Percentiles rank a stretch among this genome's conserved stretches.
Evolutionary conservation across 1,284 basidiomycete genomes (phyloP).

Genomic region (Vanrija pseudolonga): DNA sequence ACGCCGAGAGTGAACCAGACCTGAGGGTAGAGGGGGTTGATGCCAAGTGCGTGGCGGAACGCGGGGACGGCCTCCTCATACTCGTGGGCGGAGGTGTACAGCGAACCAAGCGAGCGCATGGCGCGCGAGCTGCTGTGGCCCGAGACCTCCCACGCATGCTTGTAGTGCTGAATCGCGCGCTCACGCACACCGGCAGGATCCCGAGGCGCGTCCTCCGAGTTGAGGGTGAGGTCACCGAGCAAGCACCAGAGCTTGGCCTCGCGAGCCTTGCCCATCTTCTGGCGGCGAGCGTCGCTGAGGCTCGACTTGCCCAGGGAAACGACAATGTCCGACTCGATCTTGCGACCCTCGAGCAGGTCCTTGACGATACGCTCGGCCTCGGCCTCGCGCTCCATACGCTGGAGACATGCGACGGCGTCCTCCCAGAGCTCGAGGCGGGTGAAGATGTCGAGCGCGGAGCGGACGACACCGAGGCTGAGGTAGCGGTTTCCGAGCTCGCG

Average conservation of each 20-base stretch:
- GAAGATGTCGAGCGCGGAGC: slow-evolving; percentile 85
- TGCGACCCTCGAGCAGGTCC: slow-evolving; percentile 76
- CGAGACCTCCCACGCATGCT: slow-evolving; percentile 79
- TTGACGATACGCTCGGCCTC: slow-evolving; percentile 72
- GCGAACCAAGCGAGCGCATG: slow-evolving; percentile 83
- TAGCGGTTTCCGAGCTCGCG: slow-evolving; percentile 78
- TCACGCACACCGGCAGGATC: slow-evolving; percentile 27
- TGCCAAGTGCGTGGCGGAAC: slow-evolving; percentile 69
- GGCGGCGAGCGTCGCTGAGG: slow-evolving; percentile 51
- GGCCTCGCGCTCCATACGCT: slow-evolving; percentile 70
- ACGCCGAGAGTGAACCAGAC: slow-evolving; percentile 97
- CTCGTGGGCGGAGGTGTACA: slow-evolving; percentile 67
- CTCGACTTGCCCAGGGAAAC: slow-evolving; percentile 59
- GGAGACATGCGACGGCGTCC: slow-evolving; percentile 81
- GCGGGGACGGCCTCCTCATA: slow-evolving; percentile 65
- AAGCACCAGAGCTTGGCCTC: slow-evolving; percentile 95
- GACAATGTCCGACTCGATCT: slow-evolving; percentile 73
- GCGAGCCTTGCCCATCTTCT: slow-evolving; percentile 63
- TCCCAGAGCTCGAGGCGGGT: slow-evolving; percentile 96
- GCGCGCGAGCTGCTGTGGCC: slow-evolving; percentile 75
- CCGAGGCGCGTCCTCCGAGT: slow-evolving; percentile 29
- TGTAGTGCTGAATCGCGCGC: slow-evolving; percentile 68
- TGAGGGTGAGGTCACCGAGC: slow-evolving; percentile 83
- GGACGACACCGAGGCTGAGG: slow-evolving; percentile 74
- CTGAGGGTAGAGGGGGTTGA: slow-evolving; percentile 82